A percentile compares a stretch with the other conserved stretches of the same genome.
phyloP scores from a whole-genome alignment of 805 yeast genomes.

The Candida boleticola region DNA sequence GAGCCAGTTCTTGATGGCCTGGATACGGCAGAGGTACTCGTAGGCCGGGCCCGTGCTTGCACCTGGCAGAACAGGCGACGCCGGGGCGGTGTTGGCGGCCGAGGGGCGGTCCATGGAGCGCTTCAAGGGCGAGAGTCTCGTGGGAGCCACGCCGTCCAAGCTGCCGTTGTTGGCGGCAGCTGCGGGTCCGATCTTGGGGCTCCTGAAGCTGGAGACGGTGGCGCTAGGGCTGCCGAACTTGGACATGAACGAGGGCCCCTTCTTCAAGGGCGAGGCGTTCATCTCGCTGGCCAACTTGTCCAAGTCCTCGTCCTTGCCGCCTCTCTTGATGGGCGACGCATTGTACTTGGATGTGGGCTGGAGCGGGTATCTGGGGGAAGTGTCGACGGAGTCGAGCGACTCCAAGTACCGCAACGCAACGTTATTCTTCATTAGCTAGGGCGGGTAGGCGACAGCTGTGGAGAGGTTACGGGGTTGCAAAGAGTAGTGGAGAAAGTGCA shows the following conservation, averaged over 20 bases:
- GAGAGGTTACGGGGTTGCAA: too few species aligned
- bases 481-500: too few species aligned
- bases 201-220: conserved; percentile 35
- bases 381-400: conserved; percentile 24
- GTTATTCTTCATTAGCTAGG: conserved; percentile 16
- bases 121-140: conserved; percentile 13
- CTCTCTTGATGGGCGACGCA: conserved; percentile 11
- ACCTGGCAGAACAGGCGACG: not conserved
- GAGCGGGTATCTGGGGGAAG: conserved; percentile 27
- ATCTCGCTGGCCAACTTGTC: conserved; percentile 39
- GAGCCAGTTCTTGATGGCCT: conserved; percentile 81
- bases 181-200: not conserved
- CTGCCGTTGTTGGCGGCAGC: not conserved
- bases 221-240: conserved; percentile 42
- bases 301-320: conserved; percentile 24
- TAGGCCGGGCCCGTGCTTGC: conserved; percentile 42
- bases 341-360: conserved; percentile 29
- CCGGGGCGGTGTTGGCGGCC: conserved; percentile 2
- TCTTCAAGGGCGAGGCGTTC: conserved; percentile 16
- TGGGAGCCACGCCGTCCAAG: conserved; percentile 1
- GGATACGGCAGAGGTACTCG: conserved; percentile 77
- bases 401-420: conserved; percentile 37
- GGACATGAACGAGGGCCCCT: conserved; percentile 22
- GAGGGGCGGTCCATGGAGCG: conserved; percentile 19
- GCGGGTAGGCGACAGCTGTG: too few species aligned